These are phyloP conservation scores for Chloris gayana DNA, from an alignment of 176 grass and related monocot genomes.

Conservation along the genomic window DNA sequence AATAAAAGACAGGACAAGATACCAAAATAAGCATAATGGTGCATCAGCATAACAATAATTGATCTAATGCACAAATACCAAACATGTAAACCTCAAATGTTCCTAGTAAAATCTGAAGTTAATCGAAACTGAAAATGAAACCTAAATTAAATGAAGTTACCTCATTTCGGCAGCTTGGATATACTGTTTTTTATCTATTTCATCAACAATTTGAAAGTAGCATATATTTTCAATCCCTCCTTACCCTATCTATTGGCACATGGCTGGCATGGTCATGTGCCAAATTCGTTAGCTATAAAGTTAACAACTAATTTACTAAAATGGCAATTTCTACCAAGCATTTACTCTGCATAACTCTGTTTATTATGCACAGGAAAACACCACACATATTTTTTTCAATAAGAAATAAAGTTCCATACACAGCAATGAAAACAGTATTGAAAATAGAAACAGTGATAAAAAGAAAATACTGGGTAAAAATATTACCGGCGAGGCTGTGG, in stretches of 20 bases:
- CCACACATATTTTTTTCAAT: background rate
- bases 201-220: constrained; percentile 10
- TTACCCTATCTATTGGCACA: constrained; percentile 1
- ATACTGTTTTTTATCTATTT: background rate
- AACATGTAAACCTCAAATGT: constrained; percentile 1
- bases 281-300: background rate
- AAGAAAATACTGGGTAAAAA: constrained; percentile 24
- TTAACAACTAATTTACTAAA: constrained; percentile 3
- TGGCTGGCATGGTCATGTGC: background rate
- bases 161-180: background rate
- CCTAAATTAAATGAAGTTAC: constrained; percentile 9
- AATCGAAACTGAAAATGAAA: background rate
- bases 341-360: constrained; percentile 17
- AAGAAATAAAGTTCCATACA: constrained; percentile 5
- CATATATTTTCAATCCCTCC: background rate
- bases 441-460: constrained; percentile 21
- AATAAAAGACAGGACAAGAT: background rate
- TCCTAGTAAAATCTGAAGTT: background rate
- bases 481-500: constrained; percentile 63
- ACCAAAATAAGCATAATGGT: constrained; percentile 9
- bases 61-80: background rate
- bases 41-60: background rate
- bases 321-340: constrained; percentile 10
- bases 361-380: constrained; percentile 13
- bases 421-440: background rate